Evolutionary conservation across 805 yeast genomes (phyloP).

Genomic region (Torulaspora maleeae): DNA sequence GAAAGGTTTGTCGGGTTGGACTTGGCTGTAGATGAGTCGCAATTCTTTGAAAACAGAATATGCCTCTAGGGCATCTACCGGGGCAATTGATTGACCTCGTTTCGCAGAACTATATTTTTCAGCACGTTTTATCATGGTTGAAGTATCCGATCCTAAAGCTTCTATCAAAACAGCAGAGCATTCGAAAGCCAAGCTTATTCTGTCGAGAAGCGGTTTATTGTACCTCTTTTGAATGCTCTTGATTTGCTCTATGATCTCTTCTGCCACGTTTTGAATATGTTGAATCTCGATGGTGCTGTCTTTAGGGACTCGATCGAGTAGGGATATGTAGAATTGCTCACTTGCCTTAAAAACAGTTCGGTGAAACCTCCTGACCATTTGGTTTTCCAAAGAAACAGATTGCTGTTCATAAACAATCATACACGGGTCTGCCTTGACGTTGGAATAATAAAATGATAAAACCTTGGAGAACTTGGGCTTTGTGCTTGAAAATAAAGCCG

Average conservation of each 20-base stretch:
- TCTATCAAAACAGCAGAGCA: conserved; percentile 47
- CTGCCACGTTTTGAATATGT: conserved; percentile 56
- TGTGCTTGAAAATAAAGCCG: conserved; percentile 39
- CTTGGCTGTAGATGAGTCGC: conserved; percentile 48
- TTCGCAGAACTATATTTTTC: conserved; percentile 37
- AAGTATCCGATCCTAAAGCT: conserved; percentile 51
- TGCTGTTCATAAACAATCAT: conserved; percentile 33
- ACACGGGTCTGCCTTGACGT: conserved; percentile 45
- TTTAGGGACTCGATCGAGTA: conserved; percentile 52
- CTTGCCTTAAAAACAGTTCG: conserved; percentile 39
- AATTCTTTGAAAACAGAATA: conserved; percentile 52
- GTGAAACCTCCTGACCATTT: conserved; percentile 42
- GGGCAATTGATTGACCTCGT: conserved; percentile 38
- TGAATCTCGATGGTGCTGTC: conserved; percentile 48
- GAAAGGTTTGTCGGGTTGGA: conserved; percentile 40
- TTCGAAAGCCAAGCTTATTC: conserved; percentile 47
- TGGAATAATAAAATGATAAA: conserved; percentile 46
- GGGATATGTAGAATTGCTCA: conserved; percentile 41
- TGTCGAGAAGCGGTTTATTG: conserved; percentile 56
- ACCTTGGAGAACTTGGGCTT: conserved; percentile 59
- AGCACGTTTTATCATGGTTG: conserved; percentile 47
- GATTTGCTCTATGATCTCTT: conserved; percentile 47
- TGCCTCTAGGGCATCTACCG: conserved; percentile 54
- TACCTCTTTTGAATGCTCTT: conserved; percentile 54
- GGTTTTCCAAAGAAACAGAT: background rate